Evolutionary conservation across 768 basidiomycete species (phyloP), one percentile per base, ranked within the genome.

Genomic region (Brasilioporus rufonigricans): DNA sequence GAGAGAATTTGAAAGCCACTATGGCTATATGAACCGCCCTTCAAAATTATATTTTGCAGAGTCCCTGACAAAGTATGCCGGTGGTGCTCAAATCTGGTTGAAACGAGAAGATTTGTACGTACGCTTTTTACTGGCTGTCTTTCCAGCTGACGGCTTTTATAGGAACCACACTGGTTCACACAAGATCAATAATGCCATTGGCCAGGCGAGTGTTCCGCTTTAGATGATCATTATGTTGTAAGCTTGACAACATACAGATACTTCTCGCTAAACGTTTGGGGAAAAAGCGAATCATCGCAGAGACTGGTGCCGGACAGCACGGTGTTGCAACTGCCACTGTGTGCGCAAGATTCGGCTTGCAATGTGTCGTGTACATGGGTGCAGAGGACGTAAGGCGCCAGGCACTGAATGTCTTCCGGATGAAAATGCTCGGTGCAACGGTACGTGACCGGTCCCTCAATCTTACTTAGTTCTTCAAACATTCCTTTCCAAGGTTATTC

Each of bases 111-210:
- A 96, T 63, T 66, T 96, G 88, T 89, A 59, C 58, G 87, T 69
- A 23, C 12, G 19, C 24, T 23, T 38, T 50, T 21, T 47, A 21
- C 19, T 43, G 21, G 45, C 26, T 21, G 19, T 27, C 14, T 40
- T 6, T 26, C 10, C 51, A 7, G 23, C 43, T 51, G 44, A 72
- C 39, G 19, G 8, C 19, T n/a, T 40, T 14, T 48, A 32, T 54
- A 92, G 90, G 55, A 99, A 99, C 70, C 96, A 98, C 69, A 98
- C 97, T 0, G 97, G 97, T 16, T 98, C 95, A 11, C 97, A 99
- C 74, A 99, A 98, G 73, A 98, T 99, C 67, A 98, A 98, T 74
- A 99, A 99, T 70, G 96, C 96, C 23, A 88, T 99, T 55, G 97
- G 97, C 33, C 95, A 96, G 80, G 89, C 85, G 63, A 58, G 76